Conservation (phyloP, 306 rosid genomes). For the Begonia peltatifolia region DNA sequence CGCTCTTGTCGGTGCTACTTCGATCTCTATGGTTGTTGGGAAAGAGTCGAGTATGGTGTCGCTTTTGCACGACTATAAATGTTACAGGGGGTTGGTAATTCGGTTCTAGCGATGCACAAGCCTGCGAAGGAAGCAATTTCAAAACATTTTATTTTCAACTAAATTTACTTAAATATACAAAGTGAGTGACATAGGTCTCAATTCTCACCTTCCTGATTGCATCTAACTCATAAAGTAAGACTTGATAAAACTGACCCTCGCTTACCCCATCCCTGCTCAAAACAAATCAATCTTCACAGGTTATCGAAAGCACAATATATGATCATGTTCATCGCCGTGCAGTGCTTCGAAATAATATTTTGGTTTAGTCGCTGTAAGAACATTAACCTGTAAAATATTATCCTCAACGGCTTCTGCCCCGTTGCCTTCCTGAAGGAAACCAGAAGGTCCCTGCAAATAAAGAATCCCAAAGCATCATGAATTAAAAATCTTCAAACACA, state of each 20-base stretch:
- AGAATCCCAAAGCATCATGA: not conserved
- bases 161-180: too few relatives aligned
- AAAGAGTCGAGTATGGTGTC: constrained; percentile 84
- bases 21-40: constrained; percentile 67
- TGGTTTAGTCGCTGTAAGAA: not conserved
- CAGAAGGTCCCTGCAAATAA: constrained; percentile 64
- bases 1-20: constrained; percentile 74
- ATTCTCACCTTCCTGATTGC: constrained; percentile 74
- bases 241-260: constrained; percentile 93
- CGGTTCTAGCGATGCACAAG: constrained; percentile 86
- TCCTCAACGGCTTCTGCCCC: constrained; percentile 83
- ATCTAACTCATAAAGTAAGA: constrained; percentile 73
- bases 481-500: too few relatives aligned
- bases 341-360: too few relatives aligned
- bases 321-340: too few relatives aligned
- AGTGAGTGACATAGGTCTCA: not conserved
- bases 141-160: too few relatives aligned
- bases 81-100: constrained; percentile 95
- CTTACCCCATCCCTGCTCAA: constrained; percentile 86
- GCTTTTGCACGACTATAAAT: constrained; percentile 81
- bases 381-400: constrained; percentile 76
- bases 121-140: constrained; percentile 22
- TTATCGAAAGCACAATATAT: too few relatives aligned
- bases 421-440: constrained; percentile 86
- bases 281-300: not conserved